A percentile compares a stretch with the other conserved stretches of the same genome.
Conservation (phyloP, 2,329 filamentous ascomycete genomes). For the Metarhizium brunneum region DNA sequence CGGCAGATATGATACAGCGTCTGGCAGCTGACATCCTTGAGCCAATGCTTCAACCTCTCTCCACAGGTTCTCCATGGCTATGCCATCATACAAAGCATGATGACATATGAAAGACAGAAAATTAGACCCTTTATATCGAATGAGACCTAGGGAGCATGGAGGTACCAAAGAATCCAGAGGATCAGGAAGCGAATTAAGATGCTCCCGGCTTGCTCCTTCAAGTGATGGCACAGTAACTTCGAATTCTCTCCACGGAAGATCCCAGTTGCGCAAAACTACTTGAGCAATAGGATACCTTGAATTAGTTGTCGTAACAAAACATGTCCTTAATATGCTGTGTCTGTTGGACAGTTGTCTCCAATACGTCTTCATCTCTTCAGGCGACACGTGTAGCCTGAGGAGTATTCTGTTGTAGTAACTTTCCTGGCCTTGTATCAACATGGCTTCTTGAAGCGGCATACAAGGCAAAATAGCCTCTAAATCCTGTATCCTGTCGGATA, state of each 20-base stretch:
- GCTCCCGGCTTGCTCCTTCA: conserved; percentile 26
- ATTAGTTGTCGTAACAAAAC: conserved; percentile 59
- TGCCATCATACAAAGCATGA: conserved; percentile 81
- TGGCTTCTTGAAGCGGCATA: conserved; percentile 79
- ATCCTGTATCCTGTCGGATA: conserved; percentile 13
- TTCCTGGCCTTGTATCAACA: conserved; percentile 50
- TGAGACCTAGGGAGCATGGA: conserved; percentile 35
- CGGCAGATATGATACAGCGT: conserved; percentile 44
- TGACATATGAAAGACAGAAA: conserved; percentile 51
- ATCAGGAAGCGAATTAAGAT: conserved; percentile 28
- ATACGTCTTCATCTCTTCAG: conserved; percentile 39
- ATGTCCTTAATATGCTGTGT: conserved; percentile 71
- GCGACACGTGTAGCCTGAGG: conserved; percentile 46
- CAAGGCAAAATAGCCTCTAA: conserved; percentile 62
- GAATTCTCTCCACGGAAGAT: conserved; percentile 30
- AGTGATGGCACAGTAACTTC: conserved; percentile 22
- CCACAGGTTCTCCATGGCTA: conserved; percentile 62
- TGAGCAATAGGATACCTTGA: conserved; percentile 59
- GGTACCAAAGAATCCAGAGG: conserved; percentile 35
- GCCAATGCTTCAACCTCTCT: conserved; percentile 59
- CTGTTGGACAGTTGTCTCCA: conserved; percentile 56
- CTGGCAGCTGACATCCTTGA: conserved; percentile 32
- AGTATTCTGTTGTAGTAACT: conserved; percentile 67
- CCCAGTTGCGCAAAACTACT: conserved; percentile 48
- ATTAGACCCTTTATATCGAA: conserved; percentile 19